Percentiles rank a stretch among this genome's conserved stretches.
Evolutionary conservation across 495 filamentous ascomycete genomes (phyloP).

Genomic region (Penicillium dipodomyicola): DNA sequence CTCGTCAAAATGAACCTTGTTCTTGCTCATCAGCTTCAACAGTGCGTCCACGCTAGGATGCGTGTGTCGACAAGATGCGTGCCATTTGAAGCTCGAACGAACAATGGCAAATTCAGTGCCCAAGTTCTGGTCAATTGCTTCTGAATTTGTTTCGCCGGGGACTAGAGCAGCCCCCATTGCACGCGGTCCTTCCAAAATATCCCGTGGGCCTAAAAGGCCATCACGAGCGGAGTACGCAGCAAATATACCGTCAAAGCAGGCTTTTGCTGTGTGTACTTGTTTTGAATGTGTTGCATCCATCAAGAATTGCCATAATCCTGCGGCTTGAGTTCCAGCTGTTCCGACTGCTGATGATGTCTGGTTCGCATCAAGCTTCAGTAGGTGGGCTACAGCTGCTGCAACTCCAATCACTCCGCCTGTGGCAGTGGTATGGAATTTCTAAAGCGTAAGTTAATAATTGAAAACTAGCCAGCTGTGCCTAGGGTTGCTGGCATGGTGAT

Average conservation of each 20-base stretch:
- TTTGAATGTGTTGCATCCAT: slow-evolving; percentile 39
- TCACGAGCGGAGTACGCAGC: slow-evolving; percentile 33
- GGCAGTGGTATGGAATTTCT: slow-evolving; percentile 38
- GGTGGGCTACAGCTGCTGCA: slow-evolving; percentile 30
- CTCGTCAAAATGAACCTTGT: slow-evolving; percentile 29
- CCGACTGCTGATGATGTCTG: slow-evolving; percentile 34
- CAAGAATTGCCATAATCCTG: slow-evolving; percentile 40
- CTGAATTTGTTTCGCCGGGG: slow-evolving; percentile 25
- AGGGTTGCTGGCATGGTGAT: not conserved
- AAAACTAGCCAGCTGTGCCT: not conserved
- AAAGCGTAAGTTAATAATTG: slow-evolving; percentile 1
- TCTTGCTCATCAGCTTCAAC: slow-evolving; percentile 31
- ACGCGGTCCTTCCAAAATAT: slow-evolving; percentile 37
- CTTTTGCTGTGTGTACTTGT: slow-evolving; percentile 39
- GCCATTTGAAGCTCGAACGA: slow-evolving; percentile 39
- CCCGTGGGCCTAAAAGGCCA: slow-evolving; percentile 31
- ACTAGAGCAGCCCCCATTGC: slow-evolving; percentile 35
- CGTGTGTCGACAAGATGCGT: slow-evolving; percentile 39
- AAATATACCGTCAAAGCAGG: slow-evolving; percentile 39
- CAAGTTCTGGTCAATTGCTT: slow-evolving; percentile 31
- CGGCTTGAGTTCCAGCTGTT: slow-evolving; percentile 39
- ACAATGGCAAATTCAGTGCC: slow-evolving; percentile 28
- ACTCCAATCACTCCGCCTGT: slow-evolving; percentile 36
- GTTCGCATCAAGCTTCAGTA: slow-evolving; percentile 25
- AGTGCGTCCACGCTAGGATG: slow-evolving; percentile 38